These are phyloP conservation scores for Nigrospora osmanthi DNA, from an alignment of 2,329 filamentous ascomycete genomes.

Conservation along the genomic window DNA sequence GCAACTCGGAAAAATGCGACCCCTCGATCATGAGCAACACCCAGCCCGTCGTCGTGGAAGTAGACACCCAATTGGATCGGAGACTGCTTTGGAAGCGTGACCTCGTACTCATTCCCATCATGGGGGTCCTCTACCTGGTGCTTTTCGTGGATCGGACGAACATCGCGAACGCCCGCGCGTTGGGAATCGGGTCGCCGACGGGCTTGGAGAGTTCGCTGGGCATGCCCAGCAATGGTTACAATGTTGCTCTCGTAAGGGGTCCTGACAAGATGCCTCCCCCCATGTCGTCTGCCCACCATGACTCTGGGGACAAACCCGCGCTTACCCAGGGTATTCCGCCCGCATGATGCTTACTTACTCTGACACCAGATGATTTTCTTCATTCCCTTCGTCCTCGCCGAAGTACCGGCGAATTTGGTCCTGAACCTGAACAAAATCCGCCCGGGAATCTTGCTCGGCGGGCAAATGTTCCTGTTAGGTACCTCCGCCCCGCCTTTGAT, in stretches of 20 bases:
- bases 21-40: slow-evolving; percentile 4
- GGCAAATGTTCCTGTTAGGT: slow-evolving; percentile 33
- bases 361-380: slow-evolving; percentile 33
- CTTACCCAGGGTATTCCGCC: too few relatives aligned
- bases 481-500: slow-evolving; percentile 2
- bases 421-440: slow-evolving; percentile 28
- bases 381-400: slow-evolving; percentile 33
- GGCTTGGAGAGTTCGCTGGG: slow-evolving; percentile 32
- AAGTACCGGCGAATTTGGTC: slow-evolving; percentile 37
- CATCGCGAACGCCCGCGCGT: slow-evolving; percentile 34
- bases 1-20: too few relatives aligned
- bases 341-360: not conserved
- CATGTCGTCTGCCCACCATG: too few relatives aligned
- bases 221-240: slow-evolving; percentile 32
- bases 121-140: slow-evolving; percentile 18
- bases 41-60: not conserved
- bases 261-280: too few relatives aligned
- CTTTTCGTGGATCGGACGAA: slow-evolving; percentile 19
- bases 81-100: slow-evolving; percentile 17
- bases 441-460: slow-evolving; percentile 27
- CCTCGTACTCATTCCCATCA: slow-evolving; percentile 16
- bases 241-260: slow-evolving; percentile 12
- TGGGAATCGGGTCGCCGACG: slow-evolving; percentile 21
- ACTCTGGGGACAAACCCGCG: too few relatives aligned
- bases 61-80: slow-evolving; percentile 11